Base-by-base conservation (phyloP, 2,329 filamentous ascomycete species). In the Aspergillus glaucus region DNA sequence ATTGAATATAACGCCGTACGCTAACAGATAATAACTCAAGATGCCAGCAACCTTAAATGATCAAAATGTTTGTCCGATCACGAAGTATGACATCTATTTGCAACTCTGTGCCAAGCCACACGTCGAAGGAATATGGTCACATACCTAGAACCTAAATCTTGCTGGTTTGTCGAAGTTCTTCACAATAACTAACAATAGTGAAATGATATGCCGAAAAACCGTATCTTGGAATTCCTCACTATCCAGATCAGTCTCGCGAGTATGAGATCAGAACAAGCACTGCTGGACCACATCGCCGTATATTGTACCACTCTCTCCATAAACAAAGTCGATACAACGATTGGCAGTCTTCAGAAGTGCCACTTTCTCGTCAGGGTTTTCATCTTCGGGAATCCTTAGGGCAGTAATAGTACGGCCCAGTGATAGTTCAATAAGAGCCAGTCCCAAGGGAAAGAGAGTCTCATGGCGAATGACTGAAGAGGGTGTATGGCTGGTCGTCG, bases 361-460 rank as follows among this genome's bases (percentile, higher is more conserved):
- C 14, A 43, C 41, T 43, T 43, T 8, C 6, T 43, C 19, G 41
- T 43, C 41, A n/a, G 41, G 41, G n/a, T 10, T 30, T 22, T 43
- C 41, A 15, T 43, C 41, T 15, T 43, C 41, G 15, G 19, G 12
- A 24, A 24, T 15, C 19, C 22, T 8, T 4, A 43, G 41, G 10
- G 26, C 22, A 8, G 10, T 43, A 24, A 43, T 43, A 3, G 22
- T 26, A n/a, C 22, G 36, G 17, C 43, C 45, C 24, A 52, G 26
- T 7, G 50, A 50, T 14, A 54, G 47, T 12, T 52, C 50, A 7
- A 52, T 42, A 5, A 57, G 49, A 32, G 44, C 44, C 9, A 56
- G 30, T 1, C 48, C 55, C 2, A 56, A 46, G 2, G 50, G 50
- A 12, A 57, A 52, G 3, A 56, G 47, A 15, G 50, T 46, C 6